Base-by-base conservation (phyloP, 495 filamentous ascomycete genomes). In the Penicillium mononematosum region DNA sequence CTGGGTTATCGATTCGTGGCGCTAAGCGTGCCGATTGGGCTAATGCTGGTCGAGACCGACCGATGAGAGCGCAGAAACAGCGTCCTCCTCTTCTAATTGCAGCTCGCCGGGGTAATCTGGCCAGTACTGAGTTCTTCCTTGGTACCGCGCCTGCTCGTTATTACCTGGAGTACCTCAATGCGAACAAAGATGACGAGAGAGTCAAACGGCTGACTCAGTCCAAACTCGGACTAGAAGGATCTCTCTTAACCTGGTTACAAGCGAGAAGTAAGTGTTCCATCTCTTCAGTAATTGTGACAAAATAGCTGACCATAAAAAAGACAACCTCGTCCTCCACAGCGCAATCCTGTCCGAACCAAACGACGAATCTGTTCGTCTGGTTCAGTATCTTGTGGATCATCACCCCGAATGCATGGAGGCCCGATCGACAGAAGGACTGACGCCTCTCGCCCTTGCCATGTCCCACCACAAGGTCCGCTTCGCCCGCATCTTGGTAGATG, bases 21-120 rank as follows among this genome's bases (percentile, higher is more conserved):
- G 83, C 83, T 67, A 91, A 90, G 77, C 80, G 85, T 48, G 73
- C 76, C 17, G 82, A 80, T 52, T 81, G 86, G 87, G 85, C 85
- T 0, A 70, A 69, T 17, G 78, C 79, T n/a, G 80, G 80, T 16
- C 73, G 81, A 8, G 36, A n/a, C 5, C 5, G n/a, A 39, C 36
- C 6, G 34, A 22, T 45, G 75, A 74, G 2, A 60, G 56, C 2
- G 59, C 5, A 48, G 53, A 1, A 67, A 34, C 66, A 58, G 41
- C 46, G 61, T 34, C 78, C 85, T 17, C 88, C 87, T 1, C 69
- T 89, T 12, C 72, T 91, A 2, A 60, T 76, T 20, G 82, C 86
- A 17, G 86, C 87, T 0, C 50, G 70, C 10, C 44, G 64, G 11
- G 85, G 86, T 16, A 82, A 71, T 17, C 65, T 92, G 25, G 79